Conservation (phyloP, 1,284 basidiomycete species). For the Papiliotrema flavescens region DNA sequence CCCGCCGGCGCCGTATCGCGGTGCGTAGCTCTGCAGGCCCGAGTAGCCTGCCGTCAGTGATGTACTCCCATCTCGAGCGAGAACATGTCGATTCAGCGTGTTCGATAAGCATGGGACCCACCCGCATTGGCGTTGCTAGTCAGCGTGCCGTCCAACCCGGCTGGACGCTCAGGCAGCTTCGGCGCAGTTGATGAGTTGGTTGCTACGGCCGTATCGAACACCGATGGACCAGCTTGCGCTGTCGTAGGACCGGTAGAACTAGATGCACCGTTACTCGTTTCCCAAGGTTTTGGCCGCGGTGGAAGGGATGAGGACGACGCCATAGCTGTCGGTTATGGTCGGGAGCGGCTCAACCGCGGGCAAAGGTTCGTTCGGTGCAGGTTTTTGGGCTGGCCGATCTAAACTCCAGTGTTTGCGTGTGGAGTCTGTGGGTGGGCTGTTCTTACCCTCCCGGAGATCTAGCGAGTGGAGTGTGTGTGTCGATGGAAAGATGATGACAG, state of each 20-base stretch:
- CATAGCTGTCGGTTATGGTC: neutral
- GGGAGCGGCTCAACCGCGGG: neutral
- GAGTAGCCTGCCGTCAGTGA: neutral
- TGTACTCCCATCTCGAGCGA: no score
- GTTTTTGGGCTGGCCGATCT: no score
- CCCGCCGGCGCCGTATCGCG: neutral
- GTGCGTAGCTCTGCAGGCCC: neutral
- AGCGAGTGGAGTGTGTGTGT: no score
- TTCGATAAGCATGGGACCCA: no score
- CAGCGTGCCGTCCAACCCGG: conserved; percentile 16
- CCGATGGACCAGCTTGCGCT: conserved; percentile 11
- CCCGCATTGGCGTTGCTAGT: neutral
- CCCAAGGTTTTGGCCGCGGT: conserved; percentile 44
- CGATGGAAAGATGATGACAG: no score
- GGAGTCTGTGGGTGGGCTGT: no score
- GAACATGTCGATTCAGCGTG: no score
- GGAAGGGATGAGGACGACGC: conserved; percentile 34
- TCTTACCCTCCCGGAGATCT: no score
- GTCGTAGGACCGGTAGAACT: conserved; percentile 15
- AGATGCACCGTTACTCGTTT: conserved; percentile 22
- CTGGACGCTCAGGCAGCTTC: conserved; percentile 36
- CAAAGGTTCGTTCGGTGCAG: no score
- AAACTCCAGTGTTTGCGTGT: no score
- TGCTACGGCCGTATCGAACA: conserved; percentile 28
- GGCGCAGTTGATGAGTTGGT: conserved; percentile 28